Base-by-base conservation (phyloP, 306 rosid species). In the Clitoria ternatea region DNA sequence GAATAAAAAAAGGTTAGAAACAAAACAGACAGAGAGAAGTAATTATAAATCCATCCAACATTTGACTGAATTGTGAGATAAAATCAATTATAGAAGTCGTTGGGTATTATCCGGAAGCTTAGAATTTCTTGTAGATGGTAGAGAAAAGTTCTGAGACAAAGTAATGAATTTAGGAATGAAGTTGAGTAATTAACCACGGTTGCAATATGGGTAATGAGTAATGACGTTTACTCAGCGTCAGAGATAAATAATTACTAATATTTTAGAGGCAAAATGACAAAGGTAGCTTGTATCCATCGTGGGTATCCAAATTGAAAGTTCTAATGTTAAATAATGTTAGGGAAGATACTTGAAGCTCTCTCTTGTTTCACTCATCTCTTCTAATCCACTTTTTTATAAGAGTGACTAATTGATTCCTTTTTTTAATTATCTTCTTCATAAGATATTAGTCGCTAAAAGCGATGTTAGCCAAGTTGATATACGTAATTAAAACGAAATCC, bases 211-310 rank as follows among this genome's bases (percentile, higher is more conserved):
- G 18, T 26, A 33, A 60, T 47, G 17, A 64, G 40, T 24, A 45
- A 48, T 19, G 49, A 76, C 29, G 8, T 45, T 26, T 23, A 45
- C 5, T 15, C 9, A 40, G n/a, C n/a, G n/a, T n/a, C n/a, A 40
- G 4, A 40, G 45, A 2, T 2, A 39, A 39, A 39, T 11, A 7
- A 42, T n/a, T 42, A 39, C 13, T 54, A 43, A 44, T 71, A 37
- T 49, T 59, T 36, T 7, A 30, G 17, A 17, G 44, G 32, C 13
- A 55, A 50, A 35, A 64, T 36, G 74, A 56, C 50, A 56, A 78
- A 73, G 70, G 75, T 39, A 30, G 37, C 45, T 60, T 79, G 83
- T 73, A 62, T 67, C 83, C 79, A 73, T 73, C 76, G 42, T 79
- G 83, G 83, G 67, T 45, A 59, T 66, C 83, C 24, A 36, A 73